These are phyloP conservation scores for Pythium scleroteichum DNA, from an alignment of 352 stramenopile species.

Conservation along the genomic window DNA sequence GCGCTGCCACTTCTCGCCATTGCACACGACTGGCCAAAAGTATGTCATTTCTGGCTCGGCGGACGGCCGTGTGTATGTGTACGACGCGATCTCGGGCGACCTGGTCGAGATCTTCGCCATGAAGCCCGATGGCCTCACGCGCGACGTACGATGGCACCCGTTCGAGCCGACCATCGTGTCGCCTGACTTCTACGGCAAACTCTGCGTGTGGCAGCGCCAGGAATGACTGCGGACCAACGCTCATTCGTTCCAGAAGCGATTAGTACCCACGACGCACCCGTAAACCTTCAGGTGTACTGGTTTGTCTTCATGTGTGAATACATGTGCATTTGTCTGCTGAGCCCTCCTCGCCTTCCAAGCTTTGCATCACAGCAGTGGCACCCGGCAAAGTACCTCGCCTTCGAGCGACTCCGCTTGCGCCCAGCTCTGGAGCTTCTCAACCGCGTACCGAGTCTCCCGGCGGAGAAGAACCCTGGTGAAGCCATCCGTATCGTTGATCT, in stretches of 20 bases:
- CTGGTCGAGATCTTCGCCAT: slow-evolving; percentile 81
- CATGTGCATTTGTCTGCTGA: background rate
- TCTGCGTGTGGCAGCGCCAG: slow-evolving; percentile 79
- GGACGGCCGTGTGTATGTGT: slow-evolving; percentile 83
- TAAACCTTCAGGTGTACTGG: background rate
- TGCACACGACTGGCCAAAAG: slow-evolving; percentile 85
- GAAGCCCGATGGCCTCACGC: slow-evolving; percentile 75
- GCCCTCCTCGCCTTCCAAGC: too few relatives aligned
- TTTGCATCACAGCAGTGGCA: slow-evolving; percentile 52
- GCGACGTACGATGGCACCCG: slow-evolving; percentile 84
- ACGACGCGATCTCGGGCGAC: slow-evolving; percentile 70
- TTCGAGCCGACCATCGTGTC: slow-evolving; percentile 83
- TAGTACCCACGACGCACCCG: background rate
- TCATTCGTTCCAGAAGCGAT: background rate
- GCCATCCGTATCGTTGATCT: slow-evolving; percentile 54
- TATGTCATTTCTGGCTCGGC: slow-evolving; percentile 86
- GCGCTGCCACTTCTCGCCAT: slow-evolving; percentile 83
- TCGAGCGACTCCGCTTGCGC: slow-evolving; percentile 56
- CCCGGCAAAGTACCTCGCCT: slow-evolving; percentile 62
- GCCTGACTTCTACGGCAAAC: slow-evolving; percentile 84
- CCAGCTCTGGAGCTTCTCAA: slow-evolving; percentile 64
- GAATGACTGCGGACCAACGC: slow-evolving; percentile 23
- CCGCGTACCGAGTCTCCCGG: slow-evolving; percentile 34
- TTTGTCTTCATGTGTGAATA: background rate
- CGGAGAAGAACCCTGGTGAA: background rate